Evolutionary conservation across 495 filamentous ascomycete genomes (phyloP).

Genomic region (Geoglossum glabrum): DNA sequence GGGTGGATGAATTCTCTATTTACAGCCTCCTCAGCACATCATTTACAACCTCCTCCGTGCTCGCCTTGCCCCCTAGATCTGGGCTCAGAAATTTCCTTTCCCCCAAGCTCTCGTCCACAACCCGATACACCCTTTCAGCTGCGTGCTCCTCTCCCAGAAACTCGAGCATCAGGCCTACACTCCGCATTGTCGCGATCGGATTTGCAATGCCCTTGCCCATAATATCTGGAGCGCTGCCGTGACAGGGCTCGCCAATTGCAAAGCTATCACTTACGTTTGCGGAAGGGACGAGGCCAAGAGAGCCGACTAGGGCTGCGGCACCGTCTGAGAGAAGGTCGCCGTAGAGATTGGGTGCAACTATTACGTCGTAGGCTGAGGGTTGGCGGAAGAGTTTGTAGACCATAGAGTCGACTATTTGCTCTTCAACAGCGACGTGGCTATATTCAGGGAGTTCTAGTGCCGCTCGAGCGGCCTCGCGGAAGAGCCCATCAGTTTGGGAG

Average conservation of each 20-base stretch:
- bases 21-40: conserved; percentile 76
- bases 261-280: conserved; percentile 92
- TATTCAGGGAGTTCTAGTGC: conserved; percentile 48
- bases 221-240: conserved; percentile 91
- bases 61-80: conserved; percentile 77
- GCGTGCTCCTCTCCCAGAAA: conserved; percentile 74
- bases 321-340: conserved; percentile 93
- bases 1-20: neutral
- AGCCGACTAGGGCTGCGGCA: conserved; percentile 88
- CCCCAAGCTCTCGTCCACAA: conserved; percentile 79
- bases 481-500: conserved; percentile 88
- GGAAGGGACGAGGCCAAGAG: conserved; percentile 77
- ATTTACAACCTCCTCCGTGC: conserved; percentile 69
- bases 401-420: conserved; percentile 98
- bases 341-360: conserved; percentile 95
- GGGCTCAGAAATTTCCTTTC: conserved; percentile 68
- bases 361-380: conserved; percentile 85
- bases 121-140: conserved; percentile 71
- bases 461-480: conserved; percentile 55
- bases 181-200: conserved; percentile 84
- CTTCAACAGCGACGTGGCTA: conserved; percentile 49
- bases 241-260: conserved; percentile 95
- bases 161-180: conserved; percentile 85
- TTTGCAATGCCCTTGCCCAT: conserved; percentile 84
- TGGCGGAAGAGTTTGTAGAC: conserved; percentile 98